Conservation (phyloP, 495 filamentous ascomycete genomes). For the Penicillium atrosanguineum region DNA sequence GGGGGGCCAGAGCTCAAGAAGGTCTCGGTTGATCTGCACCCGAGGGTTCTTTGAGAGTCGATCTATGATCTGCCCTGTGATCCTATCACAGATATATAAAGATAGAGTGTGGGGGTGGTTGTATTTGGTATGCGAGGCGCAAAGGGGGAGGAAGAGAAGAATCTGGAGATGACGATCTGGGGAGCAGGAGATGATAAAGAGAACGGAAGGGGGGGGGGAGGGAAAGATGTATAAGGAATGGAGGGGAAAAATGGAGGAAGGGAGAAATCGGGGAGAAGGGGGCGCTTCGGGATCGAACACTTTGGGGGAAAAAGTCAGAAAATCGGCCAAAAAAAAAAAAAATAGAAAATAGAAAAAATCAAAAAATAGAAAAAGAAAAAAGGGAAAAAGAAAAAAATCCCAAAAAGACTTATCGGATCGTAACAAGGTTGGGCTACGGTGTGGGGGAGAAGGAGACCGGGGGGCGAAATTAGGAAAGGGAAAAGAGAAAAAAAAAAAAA, state of each 20-base stretch:
- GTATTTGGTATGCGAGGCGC: conserved; percentile 13
- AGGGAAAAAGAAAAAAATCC: conserved; percentile 5
- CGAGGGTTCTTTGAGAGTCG: conserved; percentile 11
- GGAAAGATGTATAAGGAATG: conserved; percentile 29
- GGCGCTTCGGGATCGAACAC: conserved; percentile 32
- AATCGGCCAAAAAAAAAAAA: conserved; percentile 10
- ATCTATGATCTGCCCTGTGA: background rate
- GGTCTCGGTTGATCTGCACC: conserved; percentile 33
- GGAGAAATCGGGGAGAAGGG: conserved; percentile 36
- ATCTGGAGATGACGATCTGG: conserved; percentile 34
- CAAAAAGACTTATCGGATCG: conserved; percentile 14
- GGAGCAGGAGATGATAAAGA: conserved; percentile 40
- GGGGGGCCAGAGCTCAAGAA: conserved; percentile 26
- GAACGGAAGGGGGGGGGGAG: conserved; percentile 21
- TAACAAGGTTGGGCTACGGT: background rate
- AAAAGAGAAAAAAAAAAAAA: conserved; percentile 15
- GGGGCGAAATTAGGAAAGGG: background rate
- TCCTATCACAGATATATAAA: background rate
- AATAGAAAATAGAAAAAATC: conserved; percentile 14
- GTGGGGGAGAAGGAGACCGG: background rate
- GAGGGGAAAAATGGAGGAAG: conserved; percentile 42
- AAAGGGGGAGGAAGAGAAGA: conserved; percentile 18
- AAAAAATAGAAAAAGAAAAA: conserved; percentile 18
- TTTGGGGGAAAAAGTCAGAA: conserved; percentile 19
- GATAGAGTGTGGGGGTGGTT: conserved; percentile 22